Percentiles rank a stretch among this genome's conserved stretches.
Evolutionary conservation across 2,329 filamentous ascomycete species (phyloP).

Genomic region (Knufia fluminis): DNA sequence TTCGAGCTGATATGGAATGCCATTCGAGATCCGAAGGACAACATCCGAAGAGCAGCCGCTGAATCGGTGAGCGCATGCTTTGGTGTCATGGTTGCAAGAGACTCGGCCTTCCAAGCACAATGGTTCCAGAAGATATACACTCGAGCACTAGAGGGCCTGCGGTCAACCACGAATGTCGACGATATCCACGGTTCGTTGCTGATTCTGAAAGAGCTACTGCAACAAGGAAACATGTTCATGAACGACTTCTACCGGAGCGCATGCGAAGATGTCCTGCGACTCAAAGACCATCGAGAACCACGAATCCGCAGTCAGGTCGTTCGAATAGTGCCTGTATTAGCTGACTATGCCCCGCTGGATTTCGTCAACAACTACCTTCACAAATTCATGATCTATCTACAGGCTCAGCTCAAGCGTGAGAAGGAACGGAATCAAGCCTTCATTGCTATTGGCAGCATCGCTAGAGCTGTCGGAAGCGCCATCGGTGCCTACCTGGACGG

Average conservation of each 20-base stretch:
- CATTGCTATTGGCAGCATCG: slow-evolving; percentile 89
- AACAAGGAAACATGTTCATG: slow-evolving; percentile 99
- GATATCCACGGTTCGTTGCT: slow-evolving; percentile 89
- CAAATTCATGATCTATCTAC: slow-evolving; percentile 94
- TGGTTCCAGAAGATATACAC: slow-evolving; percentile 90
- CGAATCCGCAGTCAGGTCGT: slow-evolving; percentile 86
- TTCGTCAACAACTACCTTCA: slow-evolving; percentile 83
- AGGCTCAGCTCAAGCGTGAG: slow-evolving; percentile 86
- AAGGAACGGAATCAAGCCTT: slow-evolving; percentile 93
- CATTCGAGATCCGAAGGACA: slow-evolving; percentile 75
- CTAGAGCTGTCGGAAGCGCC: slow-evolving; percentile 88
- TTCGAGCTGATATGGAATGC: slow-evolving; percentile 96
- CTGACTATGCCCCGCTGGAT: slow-evolving; percentile 82
- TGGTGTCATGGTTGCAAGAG: slow-evolving; percentile 87
- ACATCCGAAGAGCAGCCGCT: slow-evolving; percentile 84
- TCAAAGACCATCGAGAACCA: slow-evolving; percentile 84
- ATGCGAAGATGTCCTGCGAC: slow-evolving; percentile 83
- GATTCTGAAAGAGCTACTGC: slow-evolving; percentile 81
- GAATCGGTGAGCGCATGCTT: slow-evolving; percentile 93
- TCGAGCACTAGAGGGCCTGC: slow-evolving; percentile 71
- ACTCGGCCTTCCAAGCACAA: slow-evolving; percentile 72
- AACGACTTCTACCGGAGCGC: slow-evolving; percentile 85
- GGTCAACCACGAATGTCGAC: slow-evolving; percentile 65
- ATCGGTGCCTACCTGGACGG: slow-evolving; percentile 93
- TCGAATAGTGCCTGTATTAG: slow-evolving; percentile 80